A percentile compares a stretch with the other conserved stretches of the same genome.
Evolutionary conservation across 2,329 filamentous ascomycete species (phyloP).

Genomic region (Talaromyces sp.): DNA sequence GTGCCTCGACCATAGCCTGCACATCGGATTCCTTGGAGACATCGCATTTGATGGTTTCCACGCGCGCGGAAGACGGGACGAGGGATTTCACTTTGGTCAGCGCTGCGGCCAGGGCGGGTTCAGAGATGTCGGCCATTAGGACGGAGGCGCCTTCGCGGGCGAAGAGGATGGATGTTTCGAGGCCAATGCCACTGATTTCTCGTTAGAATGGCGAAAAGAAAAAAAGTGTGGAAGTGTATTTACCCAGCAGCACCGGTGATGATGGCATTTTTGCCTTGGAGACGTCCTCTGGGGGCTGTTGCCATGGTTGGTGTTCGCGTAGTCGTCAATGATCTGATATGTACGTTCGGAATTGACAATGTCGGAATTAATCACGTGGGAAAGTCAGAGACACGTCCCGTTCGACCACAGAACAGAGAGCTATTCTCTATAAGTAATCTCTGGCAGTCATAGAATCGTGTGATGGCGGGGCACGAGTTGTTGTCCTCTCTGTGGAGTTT

Average conservation of each 20-base stretch:
- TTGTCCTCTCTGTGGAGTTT: conserved; percentile 1
- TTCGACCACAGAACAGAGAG: too few relatives aligned
- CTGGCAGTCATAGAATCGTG: not conserved
- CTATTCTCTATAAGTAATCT: too few relatives aligned
- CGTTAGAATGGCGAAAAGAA: conserved; percentile 26
- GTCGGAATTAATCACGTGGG: not conserved
- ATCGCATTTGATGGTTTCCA: conserved; percentile 65
- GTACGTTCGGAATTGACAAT: not conserved
- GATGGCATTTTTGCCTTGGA: conserved; percentile 64
- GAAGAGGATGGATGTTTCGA: conserved; percentile 87
- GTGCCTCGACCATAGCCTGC: conserved; percentile 63
- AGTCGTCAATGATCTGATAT: not conserved
- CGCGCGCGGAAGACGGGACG: conserved; percentile 54
- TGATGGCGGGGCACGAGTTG: not conserved
- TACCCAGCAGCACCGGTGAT: conserved; percentile 85
- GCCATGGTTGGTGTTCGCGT: conserved; percentile 4
- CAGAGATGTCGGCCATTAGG: conserved; percentile 79
- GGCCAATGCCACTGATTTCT: conserved; percentile 70
- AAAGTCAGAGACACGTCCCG: too few relatives aligned
- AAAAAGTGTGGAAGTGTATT: conserved; percentile 10
- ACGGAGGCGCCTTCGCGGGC: conserved; percentile 81
- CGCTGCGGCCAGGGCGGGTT: conserved; percentile 70
- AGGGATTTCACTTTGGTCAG: conserved; percentile 68
- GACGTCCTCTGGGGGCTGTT: conserved; percentile 37
- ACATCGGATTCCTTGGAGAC: conserved; percentile 82